Base-by-base conservation (phyloP, 2,329 filamentous ascomycete species). In the Boeremia lycopersici region DNA sequence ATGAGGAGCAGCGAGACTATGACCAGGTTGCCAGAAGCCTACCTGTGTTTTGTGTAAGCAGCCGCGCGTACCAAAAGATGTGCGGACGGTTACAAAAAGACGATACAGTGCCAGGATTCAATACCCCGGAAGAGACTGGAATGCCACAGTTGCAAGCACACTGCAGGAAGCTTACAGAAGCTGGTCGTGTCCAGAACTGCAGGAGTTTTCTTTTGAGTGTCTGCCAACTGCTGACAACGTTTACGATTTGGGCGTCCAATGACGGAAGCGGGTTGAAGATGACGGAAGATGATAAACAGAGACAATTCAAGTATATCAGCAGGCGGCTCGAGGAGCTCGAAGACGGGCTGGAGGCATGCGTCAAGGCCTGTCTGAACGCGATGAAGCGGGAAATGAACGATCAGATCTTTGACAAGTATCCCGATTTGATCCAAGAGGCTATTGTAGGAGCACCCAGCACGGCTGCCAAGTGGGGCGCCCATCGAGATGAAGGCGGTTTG, bases 1-100 rank as follows among this genome's bases (percentile, higher is more conserved):
- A 82, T 2, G 64, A 79, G n/a, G 81, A 86, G 6, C 39, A 76
- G 2, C 78, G 84, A 9, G 80, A 88, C 61, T 89, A 89, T 47
- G 78, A 83, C 0, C 71, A 83, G 38, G 78, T 88, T 7, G 84
- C 83, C 0, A 69, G 69, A 8, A 77, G 75, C 0, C 74, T 89
- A 0, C 82, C 85, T 0, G 85, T 89, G 1, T 89, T 88, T 63
- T 89, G 86, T 57, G 83, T 89, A 13, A 86, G 83, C 53, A 84
- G 82, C 41, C 76, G 82, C 39, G 85, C 82, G 0, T 89, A 87
- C 48, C 85, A 89, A 61, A 84, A 85, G 61, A 71, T 89, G n/a
- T 75, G 77, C 34, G 84, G 82, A 1, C 78, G 82, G 3, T 65
- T 87, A 8, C 67, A 75, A 47, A 81, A 82, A 38, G 85, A 89